Evolutionary conservation across 1,139 yeast genomes (phyloP).

Genomic region (Fermentozyma sake): DNA sequence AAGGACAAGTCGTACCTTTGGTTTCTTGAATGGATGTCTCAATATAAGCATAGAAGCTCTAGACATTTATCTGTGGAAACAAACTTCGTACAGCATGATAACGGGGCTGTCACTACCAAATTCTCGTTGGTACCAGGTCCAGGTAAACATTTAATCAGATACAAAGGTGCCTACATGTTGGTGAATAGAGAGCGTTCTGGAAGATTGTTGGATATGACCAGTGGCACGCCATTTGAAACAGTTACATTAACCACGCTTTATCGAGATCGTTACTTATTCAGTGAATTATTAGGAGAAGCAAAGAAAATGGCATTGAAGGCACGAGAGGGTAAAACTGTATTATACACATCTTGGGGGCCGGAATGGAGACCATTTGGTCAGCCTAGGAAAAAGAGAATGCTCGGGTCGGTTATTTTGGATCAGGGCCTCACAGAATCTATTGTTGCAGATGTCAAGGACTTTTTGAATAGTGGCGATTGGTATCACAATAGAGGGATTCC

Average conservation of each 20-base stretch:
- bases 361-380: conserved; percentile 99
- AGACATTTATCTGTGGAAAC: conserved; percentile 92
- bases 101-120: conserved; percentile 84
- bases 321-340: conserved; percentile 90
- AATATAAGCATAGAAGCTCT: conserved; percentile 64
- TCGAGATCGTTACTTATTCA: conserved; percentile 69
- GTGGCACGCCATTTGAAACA: conserved; percentile 94
- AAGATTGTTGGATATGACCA: conserved; percentile 79
- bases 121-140: conserved; percentile 97
- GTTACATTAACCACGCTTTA: conserved; percentile 87
- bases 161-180: conserved; percentile 83
- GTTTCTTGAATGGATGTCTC: conserved; percentile 97
- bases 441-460: conserved; percentile 71
- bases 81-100: conserved; percentile 80
- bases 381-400: conserved; percentile 80
- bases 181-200: conserved; percentile 90
- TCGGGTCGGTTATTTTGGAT: conserved; percentile 85
- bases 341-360: conserved; percentile 94
- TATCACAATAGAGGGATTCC: conserved; percentile 96
- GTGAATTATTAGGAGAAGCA: conserved; percentile 78
- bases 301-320: conserved; percentile 75
- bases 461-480: conserved; percentile 80
- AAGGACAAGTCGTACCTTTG: conserved; percentile 91
- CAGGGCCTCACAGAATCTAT: conserved; percentile 64
- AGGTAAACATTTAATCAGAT: conserved; percentile 83